Evolutionary conservation across 352 stramenopile genomes (phyloP), one percentile per base, ranked within the genome.

Genomic region (Pythium vanterpoolii): DNA sequence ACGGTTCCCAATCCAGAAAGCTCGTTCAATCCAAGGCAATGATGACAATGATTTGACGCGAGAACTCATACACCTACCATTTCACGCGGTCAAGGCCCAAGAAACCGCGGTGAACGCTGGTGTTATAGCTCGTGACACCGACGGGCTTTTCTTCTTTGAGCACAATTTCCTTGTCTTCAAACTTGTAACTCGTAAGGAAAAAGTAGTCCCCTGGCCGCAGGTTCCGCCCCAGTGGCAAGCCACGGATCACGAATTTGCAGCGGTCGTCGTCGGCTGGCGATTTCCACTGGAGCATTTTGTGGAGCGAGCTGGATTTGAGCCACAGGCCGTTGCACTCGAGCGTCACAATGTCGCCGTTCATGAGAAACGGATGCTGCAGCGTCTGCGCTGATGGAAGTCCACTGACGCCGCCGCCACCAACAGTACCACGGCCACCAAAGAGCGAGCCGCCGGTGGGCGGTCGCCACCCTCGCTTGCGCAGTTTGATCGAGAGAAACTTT

Each of bases 251-350:
- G 60, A 93, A 95, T 52, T 93, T 92, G 72, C 81, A 90, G 26
- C 86, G 76, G 21, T 95, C 86, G 50, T 93, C 86, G n/a, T 92
- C 80, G 1, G 83, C 76, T 21, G 83, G 81, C 11, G 82, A 81
- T 55, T 92, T 93, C 86, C 86, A 95, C 63, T 95, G 86, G 57
- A 95, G 68, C 66, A 93, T 83, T 53, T 86, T 89, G 68, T 93
- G 87, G 4, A 93, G 68, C 26, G 82, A 80, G 31, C 73, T 85
- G 27, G 74, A 75, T 31, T 77, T 80, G 21, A 95, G 83, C 86
- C 86, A 95, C 3, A 93, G 66, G 0, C 86, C 86, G 33, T 94
- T 94, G 70, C 86, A 94, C 57, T 95, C 86, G 46, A 95, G 77
- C 44, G 84, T 93, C 10, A 95, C 84, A 14, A 95, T 74, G 49